Evolutionary conservation across 305 asterid species (phyloP), one percentile per base, ranked within the genome.

Genomic region (Caryopteris hybrid): DNA sequence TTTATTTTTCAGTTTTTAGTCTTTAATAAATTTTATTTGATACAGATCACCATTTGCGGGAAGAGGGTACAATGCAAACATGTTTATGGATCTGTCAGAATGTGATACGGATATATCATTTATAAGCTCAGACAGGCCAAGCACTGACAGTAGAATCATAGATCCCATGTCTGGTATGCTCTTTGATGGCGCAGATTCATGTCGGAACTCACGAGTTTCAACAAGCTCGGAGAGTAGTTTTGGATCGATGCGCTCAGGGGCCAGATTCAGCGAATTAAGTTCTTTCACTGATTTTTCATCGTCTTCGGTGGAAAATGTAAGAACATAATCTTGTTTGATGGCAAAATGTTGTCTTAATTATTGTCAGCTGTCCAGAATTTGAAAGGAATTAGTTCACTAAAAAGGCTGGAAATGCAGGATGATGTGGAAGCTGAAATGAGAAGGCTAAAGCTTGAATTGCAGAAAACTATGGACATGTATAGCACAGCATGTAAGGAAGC

Each of bases 401-500:
- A 54, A 29, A 53, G 45, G 48, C 50, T 68, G 60, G 36, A 70
- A 45, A 52, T 65, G 48, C 80, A 92, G 97, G 98, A 92, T 46
- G 98, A 90, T 14, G 88, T 80, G 11, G 98, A 90, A 71, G 73
- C 84, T 8, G 98, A 92, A 74, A 92, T 92, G 98, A 88, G 85
- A 79, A 85, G 97, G 83, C 80, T 92, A 67, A 92, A 92, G 75
- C 61, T 80, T 14, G 95, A 93, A 85, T 65, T 93, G 66, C 88
- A 86, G 74, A 88, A 79, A 77, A 90, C 97, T 2, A 85, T 93
- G 95, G 95, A 90, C 52, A 79, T 93, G 90, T 90, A 90, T 61
- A 93, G 92, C 77, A 83, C 95, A 16, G 98, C 96, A 5, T 93
- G 95, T 70, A 88, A 87, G 64, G 97, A 93, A 74, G 98, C 97